These are phyloP conservation scores for Areca catechu DNA, from an alignment of 176 grass and related monocot genomes.

Conservation along the genomic window DNA sequence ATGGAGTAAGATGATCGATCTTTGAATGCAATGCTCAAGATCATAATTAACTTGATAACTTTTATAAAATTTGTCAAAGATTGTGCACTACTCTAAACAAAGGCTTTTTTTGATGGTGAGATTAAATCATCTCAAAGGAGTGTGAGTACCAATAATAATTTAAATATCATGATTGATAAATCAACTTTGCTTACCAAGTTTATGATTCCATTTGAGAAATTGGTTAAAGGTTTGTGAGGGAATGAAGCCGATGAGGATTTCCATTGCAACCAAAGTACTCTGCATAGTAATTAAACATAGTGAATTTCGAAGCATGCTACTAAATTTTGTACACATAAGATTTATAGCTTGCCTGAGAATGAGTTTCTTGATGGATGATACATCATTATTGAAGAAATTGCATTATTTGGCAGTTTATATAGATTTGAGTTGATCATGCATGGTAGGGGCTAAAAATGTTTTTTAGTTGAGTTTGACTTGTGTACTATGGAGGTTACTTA, in stretches of 20 bases:
- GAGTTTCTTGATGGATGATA: no score
- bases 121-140: conserved; percentile 53
- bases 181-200: conserved; percentile 26
- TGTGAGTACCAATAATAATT: conserved; percentile 61
- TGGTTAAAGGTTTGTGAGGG: conserved; percentile 49
- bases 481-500: no score
- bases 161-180: conserved; percentile 44
- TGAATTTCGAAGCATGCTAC: conserved; percentile 71
- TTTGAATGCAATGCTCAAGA: conserved; percentile 55
- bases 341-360: conserved; percentile 44
- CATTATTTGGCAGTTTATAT: no score
- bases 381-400: no score
- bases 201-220: conserved; percentile 38
- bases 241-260: conserved; percentile 64
- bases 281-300: conserved; percentile 51
- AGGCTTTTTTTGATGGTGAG: conserved; percentile 51
- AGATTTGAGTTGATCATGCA: no score
- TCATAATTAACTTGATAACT: conserved; percentile 67
- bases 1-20: conserved; percentile 60
- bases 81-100: conserved; percentile 68
- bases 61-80: conserved; percentile 57
- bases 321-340: conserved; percentile 66
- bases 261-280: conserved; percentile 45
- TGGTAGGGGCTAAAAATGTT: no score
- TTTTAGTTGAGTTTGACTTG: no score